Base-by-base conservation (phyloP, 306 rosid genomes). In the Begonia peltatifolia region DNA sequence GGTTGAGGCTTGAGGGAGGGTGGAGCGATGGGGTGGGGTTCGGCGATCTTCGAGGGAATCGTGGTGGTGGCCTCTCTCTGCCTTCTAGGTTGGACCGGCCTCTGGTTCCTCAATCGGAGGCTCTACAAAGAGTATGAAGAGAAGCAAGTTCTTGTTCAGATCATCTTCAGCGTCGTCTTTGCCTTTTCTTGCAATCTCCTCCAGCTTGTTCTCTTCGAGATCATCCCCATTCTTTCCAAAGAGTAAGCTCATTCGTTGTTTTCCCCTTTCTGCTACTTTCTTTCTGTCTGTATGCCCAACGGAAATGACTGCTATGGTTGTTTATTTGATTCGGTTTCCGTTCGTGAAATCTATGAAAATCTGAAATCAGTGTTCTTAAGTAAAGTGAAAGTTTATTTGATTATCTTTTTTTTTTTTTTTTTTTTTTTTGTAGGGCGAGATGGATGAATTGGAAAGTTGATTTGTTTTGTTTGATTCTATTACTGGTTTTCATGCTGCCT, bases 91-190 rank as follows among this genome's bases (percentile, higher is more conserved):
- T 90, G 87, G 94, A 64, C 84, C 2, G 97, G 95, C 41, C 55
- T 90, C 2, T 90, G 99, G 99, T 90, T 90, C 69, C 55, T 90
- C 61, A 90, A 90, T 54, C 86, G 82, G 25, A 78, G 94, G 51
- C 85, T 90, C 44, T 90, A 90, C 75, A 90, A 86, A 62, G 99
- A 90, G 67, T 90, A 90, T 62, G 99, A 90, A 71, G 95, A 90
- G 55, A 90, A 90, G 68, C 82, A 89, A 2, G 84, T 74, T 0
- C 75, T 83, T 17, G 99, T 90, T 38, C 94, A 90, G 70, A 83
- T 90, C 69, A 75, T 90, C 42, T 90, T 90, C 87, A 80, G 92
- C 76, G 76, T 86, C 38, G 94, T 90, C 63, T 86, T 90, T 41
- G 87, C 99, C 47, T 86, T 90, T 84, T 90, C 95, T 50, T 86